Conservation (phyloP, 768 basidiomycete genomes). For the Amanita fuliginea region DNA sequence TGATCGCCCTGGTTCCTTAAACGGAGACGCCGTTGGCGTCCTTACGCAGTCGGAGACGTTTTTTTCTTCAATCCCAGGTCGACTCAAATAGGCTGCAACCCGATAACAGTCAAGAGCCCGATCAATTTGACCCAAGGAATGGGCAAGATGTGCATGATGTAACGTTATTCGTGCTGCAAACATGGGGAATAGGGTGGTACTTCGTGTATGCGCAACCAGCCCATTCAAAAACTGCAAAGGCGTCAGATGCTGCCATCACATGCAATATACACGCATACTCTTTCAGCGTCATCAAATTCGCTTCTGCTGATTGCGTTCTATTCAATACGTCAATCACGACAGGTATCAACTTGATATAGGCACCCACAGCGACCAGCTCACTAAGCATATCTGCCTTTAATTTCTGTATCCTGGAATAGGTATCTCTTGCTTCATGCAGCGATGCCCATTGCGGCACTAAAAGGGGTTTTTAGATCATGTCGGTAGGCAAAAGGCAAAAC, state of each 20-base stretch:
- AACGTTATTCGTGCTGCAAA: constrained; percentile 58
- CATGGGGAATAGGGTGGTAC: constrained; percentile 22
- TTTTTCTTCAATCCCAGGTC: background rate
- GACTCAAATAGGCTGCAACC: constrained; percentile 42
- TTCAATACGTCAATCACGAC: background rate
- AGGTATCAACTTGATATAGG: background rate
- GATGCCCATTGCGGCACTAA: constrained; percentile 49
- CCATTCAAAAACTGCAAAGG: background rate
- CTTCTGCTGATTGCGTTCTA: constrained; percentile 59
- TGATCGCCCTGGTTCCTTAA: background rate
- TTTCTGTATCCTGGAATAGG: constrained; percentile 39
- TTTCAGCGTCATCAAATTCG: constrained; percentile 55
- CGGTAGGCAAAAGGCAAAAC: background rate
- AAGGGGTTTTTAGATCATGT: constrained; percentile 5
- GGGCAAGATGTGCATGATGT: constrained; percentile 64
- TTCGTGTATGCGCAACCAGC: constrained; percentile 7
- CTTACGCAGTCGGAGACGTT: background rate
- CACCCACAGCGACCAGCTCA: constrained; percentile 50
- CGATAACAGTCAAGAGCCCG: constrained; percentile 54
- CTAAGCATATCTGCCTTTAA: constrained; percentile 64
- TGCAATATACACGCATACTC: constrained; percentile 22
- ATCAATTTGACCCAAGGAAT: constrained; percentile 42
- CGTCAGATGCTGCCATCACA: background rate
- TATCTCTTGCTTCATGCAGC: constrained; percentile 33
- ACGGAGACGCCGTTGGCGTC: constrained; percentile 1